Conservation (phyloP, 768 basidiomycete species). For the Leccinum rimulosum region DNA sequence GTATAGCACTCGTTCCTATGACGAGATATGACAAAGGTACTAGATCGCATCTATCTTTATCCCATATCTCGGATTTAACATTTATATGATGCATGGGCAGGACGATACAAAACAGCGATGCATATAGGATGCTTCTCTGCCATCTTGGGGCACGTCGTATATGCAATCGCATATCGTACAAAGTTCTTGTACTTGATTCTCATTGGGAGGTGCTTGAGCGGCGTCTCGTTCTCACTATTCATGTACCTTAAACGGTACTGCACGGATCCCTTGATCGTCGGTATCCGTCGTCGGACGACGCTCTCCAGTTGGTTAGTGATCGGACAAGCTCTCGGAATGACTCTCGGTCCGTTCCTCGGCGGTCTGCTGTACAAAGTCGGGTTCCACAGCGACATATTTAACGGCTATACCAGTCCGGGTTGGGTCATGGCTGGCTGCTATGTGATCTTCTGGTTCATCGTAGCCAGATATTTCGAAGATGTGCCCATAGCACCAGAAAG, state of each 20-base stretch:
- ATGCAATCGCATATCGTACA: constrained; percentile 58
- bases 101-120: constrained; percentile 54
- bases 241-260: constrained; percentile 73
- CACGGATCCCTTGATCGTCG: constrained; percentile 59
- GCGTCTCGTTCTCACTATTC: constrained; percentile 58
- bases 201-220: constrained; percentile 63
- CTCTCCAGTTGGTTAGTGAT: constrained; percentile 53
- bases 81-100: constrained; percentile 30
- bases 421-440: constrained; percentile 48
- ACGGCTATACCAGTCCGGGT: constrained; percentile 65
- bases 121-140: constrained; percentile 52
- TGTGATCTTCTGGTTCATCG: neutral
- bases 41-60: constrained; percentile 17
- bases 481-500: constrained; percentile 24
- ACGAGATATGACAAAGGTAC: constrained; percentile 49
- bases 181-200: constrained; percentile 68
- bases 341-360: neutral
- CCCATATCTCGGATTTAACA: neutral
- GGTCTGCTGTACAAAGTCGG: constrained; percentile 54
- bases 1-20: constrained; percentile 54
- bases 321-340: constrained; percentile 39
- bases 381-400: constrained; percentile 55
- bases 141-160: constrained; percentile 53
- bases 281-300: constrained; percentile 38
- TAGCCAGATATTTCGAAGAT: constrained; percentile 33